Conservation (phyloP, 345 rosid species). For the Citrus inodora region DNA sequence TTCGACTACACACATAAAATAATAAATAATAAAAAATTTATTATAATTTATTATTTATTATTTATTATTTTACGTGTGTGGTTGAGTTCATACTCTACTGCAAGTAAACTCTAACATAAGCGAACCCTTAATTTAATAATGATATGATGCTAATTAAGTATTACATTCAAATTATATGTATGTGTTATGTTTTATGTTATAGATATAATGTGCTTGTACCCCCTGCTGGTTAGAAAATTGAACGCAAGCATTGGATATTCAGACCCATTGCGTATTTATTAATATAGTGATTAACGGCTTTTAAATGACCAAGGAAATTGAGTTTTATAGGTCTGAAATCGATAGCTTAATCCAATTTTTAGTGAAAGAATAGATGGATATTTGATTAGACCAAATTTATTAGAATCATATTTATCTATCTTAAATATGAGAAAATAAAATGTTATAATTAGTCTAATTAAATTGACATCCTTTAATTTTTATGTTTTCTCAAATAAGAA, state of each 20-base stretch:
- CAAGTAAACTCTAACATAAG: rapidly evolving
- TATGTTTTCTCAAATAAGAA: too few species aligned
- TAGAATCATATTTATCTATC: neutral
- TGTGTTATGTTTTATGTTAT: too few species aligned
- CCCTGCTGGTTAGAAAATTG: neutral
- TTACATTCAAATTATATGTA: too few species aligned
- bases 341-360: neutral
- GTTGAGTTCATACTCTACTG: rapidly evolving
- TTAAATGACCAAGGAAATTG: neutral
- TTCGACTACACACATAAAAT: rapidly evolving
- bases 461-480: neutral
- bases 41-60: too few species aligned
- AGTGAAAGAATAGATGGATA: neutral
- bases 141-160: too few species aligned
- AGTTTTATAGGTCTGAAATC: neutral
- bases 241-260: neutral
- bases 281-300: neutral
- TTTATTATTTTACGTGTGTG: too few species aligned
- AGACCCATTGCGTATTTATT: neutral
- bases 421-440: too few species aligned
- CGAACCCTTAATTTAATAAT: neutral
- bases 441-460: too few species aligned
- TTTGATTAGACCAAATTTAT: neutral
- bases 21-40: too few species aligned
- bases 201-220: neutral